These are phyloP conservation scores for Gossypium raimondii DNA, from an alignment of 345 rosid species.

Conservation along the genomic window DNA sequence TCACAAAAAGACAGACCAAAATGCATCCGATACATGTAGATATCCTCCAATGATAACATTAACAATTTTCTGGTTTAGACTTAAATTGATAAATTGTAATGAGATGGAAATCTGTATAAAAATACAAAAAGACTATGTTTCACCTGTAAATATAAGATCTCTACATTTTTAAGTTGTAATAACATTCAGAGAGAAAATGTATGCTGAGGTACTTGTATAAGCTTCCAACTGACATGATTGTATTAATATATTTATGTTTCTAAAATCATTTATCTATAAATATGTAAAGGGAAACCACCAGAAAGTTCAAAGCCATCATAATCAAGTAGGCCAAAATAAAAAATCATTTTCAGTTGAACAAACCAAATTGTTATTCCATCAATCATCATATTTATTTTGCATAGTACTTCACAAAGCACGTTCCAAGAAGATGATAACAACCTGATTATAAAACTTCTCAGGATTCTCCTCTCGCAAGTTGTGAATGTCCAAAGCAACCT, in stretches of 20 bases:
- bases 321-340: not conserved
- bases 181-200: not conserved
- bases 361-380: not conserved
- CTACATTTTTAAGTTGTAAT: not conserved
- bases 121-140: not conserved
- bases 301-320: not conserved
- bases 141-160: not conserved
- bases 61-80: constrained; percentile 1
- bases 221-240: not conserved
- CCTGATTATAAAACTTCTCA: constrained; percentile 81
- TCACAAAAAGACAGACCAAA: not conserved
- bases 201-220: not conserved
- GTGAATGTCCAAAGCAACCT: constrained; percentile 87
- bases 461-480: constrained; percentile 80
- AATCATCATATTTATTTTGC: constrained; percentile 2
- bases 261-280: not conserved
- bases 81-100: not conserved
- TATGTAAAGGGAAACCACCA: not conserved
- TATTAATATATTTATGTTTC: not conserved
- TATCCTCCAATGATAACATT: not conserved
- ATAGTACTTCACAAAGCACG: constrained; percentile 4
- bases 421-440: constrained; percentile 18
- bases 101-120: not conserved
- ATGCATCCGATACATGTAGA: not conserved
- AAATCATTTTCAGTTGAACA: not conserved